Evolutionary conservation across 345 rosid species (phyloP).

Genomic region (Luvunga scandens): DNA sequence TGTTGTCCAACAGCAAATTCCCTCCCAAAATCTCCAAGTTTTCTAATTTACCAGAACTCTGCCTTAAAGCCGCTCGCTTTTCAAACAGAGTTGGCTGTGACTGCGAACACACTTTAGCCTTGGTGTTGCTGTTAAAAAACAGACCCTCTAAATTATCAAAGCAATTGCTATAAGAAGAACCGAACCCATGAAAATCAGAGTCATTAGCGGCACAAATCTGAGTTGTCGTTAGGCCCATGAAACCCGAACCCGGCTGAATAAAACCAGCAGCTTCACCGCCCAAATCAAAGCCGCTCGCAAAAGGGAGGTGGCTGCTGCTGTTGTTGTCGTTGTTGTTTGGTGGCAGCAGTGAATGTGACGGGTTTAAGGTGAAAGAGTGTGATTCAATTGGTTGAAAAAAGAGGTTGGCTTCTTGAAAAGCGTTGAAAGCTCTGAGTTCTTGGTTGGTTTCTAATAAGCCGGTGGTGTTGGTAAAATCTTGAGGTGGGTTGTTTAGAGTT

Average conservation of each 20-base stretch:
- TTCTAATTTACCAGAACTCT: slow-evolving; percentile 45
- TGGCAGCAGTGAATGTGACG: slow-evolving; percentile 36
- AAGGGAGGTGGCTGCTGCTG: slow-evolving; percentile 31
- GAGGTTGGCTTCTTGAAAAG: slow-evolving; percentile 36
- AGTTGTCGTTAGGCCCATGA: slow-evolving; percentile 37
- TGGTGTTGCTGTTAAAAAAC: slow-evolving; percentile 17
- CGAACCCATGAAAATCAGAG: slow-evolving; percentile 49
- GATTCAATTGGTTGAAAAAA: slow-evolving; percentile 58
- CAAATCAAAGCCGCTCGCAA: slow-evolving; percentile 62
- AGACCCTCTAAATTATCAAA: slow-evolving; percentile 54
- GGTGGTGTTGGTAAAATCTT: slow-evolving; percentile 33
- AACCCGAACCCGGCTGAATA: slow-evolving; percentile 37
- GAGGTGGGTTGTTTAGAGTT: slow-evolving; percentile 32
- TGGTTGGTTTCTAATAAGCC: slow-evolving; percentile 29
- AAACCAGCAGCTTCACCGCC: slow-evolving; percentile 48
- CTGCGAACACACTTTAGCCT: slow-evolving; percentile 10
- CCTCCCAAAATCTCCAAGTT: slow-evolving; percentile 44
- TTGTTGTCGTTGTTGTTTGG: not conserved
- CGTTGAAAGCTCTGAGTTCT: slow-evolving; percentile 44
- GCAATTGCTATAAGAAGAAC: slow-evolving; percentile 19
- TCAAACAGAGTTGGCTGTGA: slow-evolving; percentile 66
- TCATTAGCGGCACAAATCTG: slow-evolving; percentile 45
- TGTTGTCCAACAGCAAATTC: slow-evolving; percentile 23
- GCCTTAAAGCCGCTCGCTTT: slow-evolving; percentile 71
- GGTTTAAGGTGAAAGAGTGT: slow-evolving; percentile 52